Base-by-base conservation (phyloP, 1,284 basidiomycete genomes). In the Cutaneotrichosporon curvatum region DNA sequence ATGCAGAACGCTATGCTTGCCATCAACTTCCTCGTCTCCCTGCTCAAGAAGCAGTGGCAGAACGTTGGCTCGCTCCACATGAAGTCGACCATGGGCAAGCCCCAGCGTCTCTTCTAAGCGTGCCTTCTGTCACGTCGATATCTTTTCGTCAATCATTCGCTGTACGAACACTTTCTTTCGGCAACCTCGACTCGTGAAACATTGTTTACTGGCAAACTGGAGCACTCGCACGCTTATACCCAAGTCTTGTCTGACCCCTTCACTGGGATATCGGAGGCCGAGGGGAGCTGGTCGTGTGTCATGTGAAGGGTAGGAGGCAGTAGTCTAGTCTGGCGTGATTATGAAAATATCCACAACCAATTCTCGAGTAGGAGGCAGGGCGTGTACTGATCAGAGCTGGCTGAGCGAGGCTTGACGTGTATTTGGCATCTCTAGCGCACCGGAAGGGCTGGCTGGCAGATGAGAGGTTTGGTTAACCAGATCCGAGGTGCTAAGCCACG, bases 1-100 rank as follows among this genome's bases (percentile, higher is more conserved):
- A 81, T 97, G 60, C 85, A 76, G 61, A 98, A 98, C 77, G 85
- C 90, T 78, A 98, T 98, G 95, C 77, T 98, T 65, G 83, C 89
- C 75, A 94, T 99, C 81, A 99, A 99, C 84, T 99, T 98, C 84
- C 81, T 99, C 62, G 88, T 99, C 71, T 97, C 95, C 35, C 79
- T 99, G 53, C 83, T 99, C 73, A 98, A 98, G 84, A 98, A 98
- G 83, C 92, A 69, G 40, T 97, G 92, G 92, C 94, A 97, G 76
- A 99, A 98, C 78, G 86, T 98, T 77, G 94, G 92, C 78, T 96
- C 91, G 54, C 79, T 98, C 59, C 90, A 95, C 81, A 83, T 99
- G 79, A 99, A 99, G 82, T 82, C 83, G 63, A 94, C 94, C 71
- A 98, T 97, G 94, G 92, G 94, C 80, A 95, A 95, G 78, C 88